Conservation (phyloP, 306 rosid species). For the Castanopsis chinensis region DNA sequence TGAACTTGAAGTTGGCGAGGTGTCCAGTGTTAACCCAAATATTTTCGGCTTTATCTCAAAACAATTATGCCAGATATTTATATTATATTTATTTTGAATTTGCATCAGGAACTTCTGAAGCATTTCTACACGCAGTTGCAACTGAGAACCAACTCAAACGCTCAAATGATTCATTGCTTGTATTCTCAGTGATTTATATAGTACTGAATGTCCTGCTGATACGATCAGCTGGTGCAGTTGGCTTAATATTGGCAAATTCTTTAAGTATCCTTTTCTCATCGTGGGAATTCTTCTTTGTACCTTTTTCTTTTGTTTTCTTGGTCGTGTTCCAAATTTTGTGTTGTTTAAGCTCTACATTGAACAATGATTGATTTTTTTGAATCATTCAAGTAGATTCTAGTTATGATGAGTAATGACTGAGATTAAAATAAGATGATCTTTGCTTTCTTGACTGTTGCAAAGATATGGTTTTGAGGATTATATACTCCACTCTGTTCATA, state of each 20-base stretch:
- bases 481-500: slow-evolving; percentile 70
- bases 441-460: slow-evolving; percentile 57
- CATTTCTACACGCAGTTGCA: slow-evolving; percentile 94
- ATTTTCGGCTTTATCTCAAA: not conserved
- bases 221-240: slow-evolving; percentile 72
- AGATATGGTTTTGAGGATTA: slow-evolving; percentile 90
- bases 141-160: slow-evolving; percentile 74
- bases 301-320: slow-evolving; percentile 8
- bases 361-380: not conserved
- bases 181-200: slow-evolving; percentile 74
- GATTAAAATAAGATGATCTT: not conserved
- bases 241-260: slow-evolving; percentile 88
- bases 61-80: slow-evolving; percentile 1
- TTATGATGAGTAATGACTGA: not conserved
- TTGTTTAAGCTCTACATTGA: not conserved
- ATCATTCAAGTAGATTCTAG: not conserved
- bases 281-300: not conserved
- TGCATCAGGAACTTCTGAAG: slow-evolving; percentile 87
- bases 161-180: slow-evolving; percentile 72
- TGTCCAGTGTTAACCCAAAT: slow-evolving; percentile 12
- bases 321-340: slow-evolving; percentile 9
- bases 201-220: slow-evolving; percentile 69
- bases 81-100: slow-evolving; percentile 12
- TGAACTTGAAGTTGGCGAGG: not conserved
- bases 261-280: slow-evolving; percentile 72